Base-by-base conservation (phyloP, 352 stramenopile species). In the Phytophthora kernoviae region DNA sequence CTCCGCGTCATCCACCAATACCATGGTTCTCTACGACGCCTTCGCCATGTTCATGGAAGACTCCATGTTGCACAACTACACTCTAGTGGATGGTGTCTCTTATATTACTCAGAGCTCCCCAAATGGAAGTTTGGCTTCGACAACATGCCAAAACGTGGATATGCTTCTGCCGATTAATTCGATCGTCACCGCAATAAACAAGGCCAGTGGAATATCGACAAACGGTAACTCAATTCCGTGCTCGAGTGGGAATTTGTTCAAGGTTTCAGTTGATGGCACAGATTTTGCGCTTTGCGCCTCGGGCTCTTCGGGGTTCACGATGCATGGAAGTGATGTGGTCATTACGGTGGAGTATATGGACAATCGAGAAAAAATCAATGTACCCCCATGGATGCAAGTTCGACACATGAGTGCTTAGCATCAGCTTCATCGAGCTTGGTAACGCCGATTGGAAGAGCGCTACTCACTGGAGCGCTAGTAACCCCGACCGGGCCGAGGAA, bases 21-120 rank as follows among this genome's bases (percentile, higher is more conserved):
- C 37, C 9, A 56, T 24, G 17, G 48, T 82, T n/a, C 41, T 68
- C 0, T 82, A 70, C 27, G 57, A 77, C 51, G 44, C 26, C 1
- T 54, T 68, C 20, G 22, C 57, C 14, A 42, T 45, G 0, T 56
- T 72, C 20, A 33, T 43, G 12, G 58, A 66, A 27, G 52, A 42
- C 24, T 27, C 27, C 7, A 61, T 34, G 0, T 12, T 45, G 5
- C 54, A 69, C 51, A 75, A 63, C 42, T 80, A 70, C 39, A 51
- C 51, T 20, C 26, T 72, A 2, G 33, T 70, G 0, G 41, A 75
- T 30, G 58, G 68, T 6, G 26, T 66, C 3, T 27, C 55, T 1
- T 75, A 66, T 45, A 20, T 22, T 20, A 44, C 50, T 15, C 20
- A 41, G n/a, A 58, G 21, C 42, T 40, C 24, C 24, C 14, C 20